phyloP scores from a whole-genome alignment of 257 asterid species.

The Lantana camara region DNA sequence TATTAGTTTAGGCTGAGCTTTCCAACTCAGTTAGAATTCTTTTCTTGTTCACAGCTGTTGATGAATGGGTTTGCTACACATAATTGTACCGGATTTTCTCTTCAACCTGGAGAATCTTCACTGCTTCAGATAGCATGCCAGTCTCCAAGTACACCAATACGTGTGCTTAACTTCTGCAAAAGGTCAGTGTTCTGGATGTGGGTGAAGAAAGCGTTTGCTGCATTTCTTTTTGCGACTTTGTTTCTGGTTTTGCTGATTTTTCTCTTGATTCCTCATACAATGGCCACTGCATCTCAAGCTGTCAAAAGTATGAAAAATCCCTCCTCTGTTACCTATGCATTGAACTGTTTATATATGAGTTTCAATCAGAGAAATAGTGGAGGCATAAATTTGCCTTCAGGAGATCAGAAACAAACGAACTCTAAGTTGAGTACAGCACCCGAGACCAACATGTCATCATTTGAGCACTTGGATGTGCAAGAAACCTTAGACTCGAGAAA shows the following conservation, averaged over 20 bases:
- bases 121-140: no score
- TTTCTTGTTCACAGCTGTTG: conserved; percentile 56
- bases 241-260: conserved; percentile 44
- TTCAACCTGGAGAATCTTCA: no score
- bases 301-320: conserved; percentile 41
- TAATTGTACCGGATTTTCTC: no score
- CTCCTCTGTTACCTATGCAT: conserved; percentile 24
- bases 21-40: conserved; percentile 34
- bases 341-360: conserved; percentile 32
- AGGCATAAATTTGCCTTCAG: conserved; percentile 15
- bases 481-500: conserved; percentile 39
- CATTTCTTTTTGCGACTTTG: conserved; percentile 44
- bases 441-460: conserved; percentile 25
- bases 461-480: conserved; percentile 41
- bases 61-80: conserved; percentile 65
- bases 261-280: conserved; percentile 41
- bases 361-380: conserved; percentile 28
- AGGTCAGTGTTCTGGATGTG: conserved; percentile 60
- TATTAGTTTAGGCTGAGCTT: conserved; percentile 48
- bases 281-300: conserved; percentile 35
- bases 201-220: conserved; percentile 45
- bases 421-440: conserved; percentile 24
- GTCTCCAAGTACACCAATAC: conserved; percentile 62
- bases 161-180: conserved; percentile 62
- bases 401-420: conserved; percentile 30